Base-by-base conservation (phyloP, 179 eudicot species). In the Sideroxylon spinosum region DNA sequence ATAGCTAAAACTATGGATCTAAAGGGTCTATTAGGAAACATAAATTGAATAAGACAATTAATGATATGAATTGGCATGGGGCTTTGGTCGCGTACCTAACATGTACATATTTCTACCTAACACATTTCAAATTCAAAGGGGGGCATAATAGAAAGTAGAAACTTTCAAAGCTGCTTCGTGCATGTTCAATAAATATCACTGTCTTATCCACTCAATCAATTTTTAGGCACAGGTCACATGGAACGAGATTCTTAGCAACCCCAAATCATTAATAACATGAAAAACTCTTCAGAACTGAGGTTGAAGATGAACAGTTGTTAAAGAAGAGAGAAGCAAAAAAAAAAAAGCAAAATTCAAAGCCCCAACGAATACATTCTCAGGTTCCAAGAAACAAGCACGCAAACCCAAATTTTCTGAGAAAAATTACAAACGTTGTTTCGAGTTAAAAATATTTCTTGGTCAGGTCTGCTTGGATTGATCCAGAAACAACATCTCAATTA, bases 191-290 rank as follows among this genome's bases (percentile, higher is more conserved):
- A 53, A 50, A 52, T 28, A 53, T 70, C 37, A 8, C 8, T 52
- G 75, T 71, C 61, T 53, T 29, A 25, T 16, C 61, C 44, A 26
- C 16, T 71, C 62, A 52, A 25, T 52, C 53, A 71, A 71, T 71
- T 44, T 8, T 55, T 8, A 5, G 10, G 22, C 61, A 16, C 7
- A 13, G 13, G 61, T 26, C 61, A 71, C 75, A 26, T 71, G 75
- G 46, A 53, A 37, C 44, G 44, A 71, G 75, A 71, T 71, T 71
- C 75, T 26, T 22, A 23, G 20, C 32, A 68, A 44, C 53, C 59
- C 19, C 16, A 53, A 20, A 53, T 10, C 75, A 71, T 25, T 71
- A 29, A 53, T 52, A 16, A 29, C 75, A 53, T 14, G 1, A 71
- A 19, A 50, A 4, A n/a, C n/a, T n/a, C n/a, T 1, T 32, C 37